Conservation (phyloP, 306 rosid genomes). For the Cucurbita pepo region DNA sequence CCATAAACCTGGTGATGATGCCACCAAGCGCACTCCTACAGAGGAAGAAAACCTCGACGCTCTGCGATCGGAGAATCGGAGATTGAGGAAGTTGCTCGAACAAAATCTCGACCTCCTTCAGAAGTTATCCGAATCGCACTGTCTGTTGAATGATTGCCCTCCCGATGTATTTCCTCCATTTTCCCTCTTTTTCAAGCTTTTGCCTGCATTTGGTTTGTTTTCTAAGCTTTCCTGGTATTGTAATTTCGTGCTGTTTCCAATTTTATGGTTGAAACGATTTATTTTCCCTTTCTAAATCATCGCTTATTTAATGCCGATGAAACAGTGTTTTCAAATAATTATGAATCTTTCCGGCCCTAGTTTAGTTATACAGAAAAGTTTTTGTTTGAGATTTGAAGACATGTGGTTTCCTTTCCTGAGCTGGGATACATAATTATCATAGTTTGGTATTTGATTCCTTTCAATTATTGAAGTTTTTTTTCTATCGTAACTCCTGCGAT, state of each 20-base stretch:
- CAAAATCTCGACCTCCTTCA: constrained; percentile 58
- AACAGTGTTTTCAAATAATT: not conserved
- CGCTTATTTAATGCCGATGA: not conserved
- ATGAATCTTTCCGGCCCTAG: not conserved
- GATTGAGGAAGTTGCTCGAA: constrained; percentile 52
- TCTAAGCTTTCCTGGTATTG: not conserved
- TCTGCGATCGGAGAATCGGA: constrained; percentile 59
- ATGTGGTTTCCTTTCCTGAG: not conserved
- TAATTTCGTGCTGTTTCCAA: not conserved
- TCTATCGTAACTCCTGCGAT: not conserved
- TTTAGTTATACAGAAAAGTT: not conserved
- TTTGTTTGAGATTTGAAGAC: not conserved
- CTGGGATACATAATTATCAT: not conserved
- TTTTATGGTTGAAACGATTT: not conserved
- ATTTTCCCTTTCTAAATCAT: not conserved
- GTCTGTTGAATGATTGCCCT: constrained; percentile 51
- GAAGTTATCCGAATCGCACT: constrained; percentile 52
- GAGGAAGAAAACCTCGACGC: constrained; percentile 39
- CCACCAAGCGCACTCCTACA: constrained; percentile 1
- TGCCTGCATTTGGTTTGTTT: not conserved
- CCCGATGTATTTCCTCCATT: constrained; percentile 40
- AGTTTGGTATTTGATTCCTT: not conserved
- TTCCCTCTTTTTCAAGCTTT: not conserved
- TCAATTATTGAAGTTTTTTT: not conserved
- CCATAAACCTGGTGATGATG: constrained; percentile 15